Evolutionary conservation across 305 asterid genomes (phyloP), one percentile per base, ranked within the genome.

Genomic region (Solanum aculeatissimum): DNA sequence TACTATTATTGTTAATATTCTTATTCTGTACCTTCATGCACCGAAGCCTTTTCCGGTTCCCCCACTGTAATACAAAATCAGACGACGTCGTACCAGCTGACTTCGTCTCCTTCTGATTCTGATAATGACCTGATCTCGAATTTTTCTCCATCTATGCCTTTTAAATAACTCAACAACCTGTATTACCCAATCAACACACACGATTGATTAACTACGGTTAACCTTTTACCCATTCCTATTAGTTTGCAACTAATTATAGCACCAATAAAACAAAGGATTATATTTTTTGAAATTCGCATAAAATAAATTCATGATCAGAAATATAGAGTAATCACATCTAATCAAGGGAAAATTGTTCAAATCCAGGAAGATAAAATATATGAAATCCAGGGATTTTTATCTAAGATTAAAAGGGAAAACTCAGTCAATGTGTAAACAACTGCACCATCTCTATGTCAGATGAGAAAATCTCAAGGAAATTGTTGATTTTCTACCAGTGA

Each of bases 1-100:
- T 85, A 19, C n/a, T 51, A 19, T 70, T 77, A 11, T 80, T 79
- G 15, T 88, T 45, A 40, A 3, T 91, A 86, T 92, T 96, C 90
- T 91, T 91, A 4, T 81, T 90, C 84, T 88, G 94, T 49, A 87
- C 90, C 90, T 96, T 96, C 97, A 92, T 94, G 88, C 98, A 93
- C 32, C 96, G 92, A 71, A 93, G 85, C 89, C 98, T 88, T 86
- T 96, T 96, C 83, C 94, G 87, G 84, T 91, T 95, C 15, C 98
- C 99, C 98, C 97, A 92, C 92, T 93, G 99, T 88, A 95, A 88
- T 3, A 88, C 90, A 87, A 94, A 93, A 82, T 95, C 95, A 0
- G 97, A 90, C 87, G 97, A 89, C 88, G 96, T 62, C 87, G 91
- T 88, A 27, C 84, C 87, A 18, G 85, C 83, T 78, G 98, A 86